Evolutionary conservation across 257 asterid genomes (phyloP).

Genomic region (Lycium barbarum): DNA sequence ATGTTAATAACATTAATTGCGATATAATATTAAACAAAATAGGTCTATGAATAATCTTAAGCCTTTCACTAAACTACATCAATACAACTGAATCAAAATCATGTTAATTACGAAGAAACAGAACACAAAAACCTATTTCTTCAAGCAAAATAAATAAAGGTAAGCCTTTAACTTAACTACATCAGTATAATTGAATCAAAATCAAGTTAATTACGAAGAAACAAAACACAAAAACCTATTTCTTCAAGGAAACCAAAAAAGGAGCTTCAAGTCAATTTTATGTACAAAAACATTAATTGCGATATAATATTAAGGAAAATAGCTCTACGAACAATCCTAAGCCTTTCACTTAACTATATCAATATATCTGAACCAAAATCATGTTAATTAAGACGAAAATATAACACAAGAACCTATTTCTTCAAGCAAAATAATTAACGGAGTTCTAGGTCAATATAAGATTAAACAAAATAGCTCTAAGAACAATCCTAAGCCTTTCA

Average conservation of each 20-base stretch:
- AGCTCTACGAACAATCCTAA: constrained; percentile 18
- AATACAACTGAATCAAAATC: not conserved
- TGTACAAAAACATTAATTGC: not conserved
- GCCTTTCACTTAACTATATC: not conserved
- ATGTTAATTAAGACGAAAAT: not conserved
- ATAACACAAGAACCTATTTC: not conserved
- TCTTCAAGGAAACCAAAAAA: no score
- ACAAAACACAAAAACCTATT: no score
- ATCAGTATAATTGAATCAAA: no score
- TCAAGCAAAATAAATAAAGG: not conserved
- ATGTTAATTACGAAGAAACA: not conserved
- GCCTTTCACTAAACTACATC: not conserved
- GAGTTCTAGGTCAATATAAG: not conserved
- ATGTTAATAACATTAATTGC: not conserved
- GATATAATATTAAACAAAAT: not conserved
- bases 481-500: no score
- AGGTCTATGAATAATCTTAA: constrained; percentile 11
- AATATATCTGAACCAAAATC: not conserved
- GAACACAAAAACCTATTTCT: not conserved
- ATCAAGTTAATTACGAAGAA: no score
- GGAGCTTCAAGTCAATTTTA: no score
- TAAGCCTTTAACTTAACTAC: no score
- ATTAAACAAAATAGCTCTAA: no score
- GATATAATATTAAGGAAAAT: not conserved
- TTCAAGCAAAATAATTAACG: not conserved